phyloP scores from a whole-genome alignment of 345 rosid species.

The Gynandropsis gynandra region DNA sequence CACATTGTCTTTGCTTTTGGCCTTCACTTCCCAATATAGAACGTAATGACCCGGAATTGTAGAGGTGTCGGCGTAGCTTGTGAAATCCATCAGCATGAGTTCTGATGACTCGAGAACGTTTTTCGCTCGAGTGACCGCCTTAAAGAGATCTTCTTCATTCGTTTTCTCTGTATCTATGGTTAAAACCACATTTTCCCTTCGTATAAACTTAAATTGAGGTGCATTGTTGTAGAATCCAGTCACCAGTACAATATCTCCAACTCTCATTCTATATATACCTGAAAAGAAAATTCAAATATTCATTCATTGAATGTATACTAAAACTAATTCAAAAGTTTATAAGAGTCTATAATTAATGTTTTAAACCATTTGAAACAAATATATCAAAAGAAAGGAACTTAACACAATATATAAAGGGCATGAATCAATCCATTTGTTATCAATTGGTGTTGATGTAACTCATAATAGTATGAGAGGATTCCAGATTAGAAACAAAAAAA shows the following conservation, averaged over 20 bases:
- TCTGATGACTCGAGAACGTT: constrained; percentile 45
- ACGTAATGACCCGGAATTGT: constrained; percentile 87
- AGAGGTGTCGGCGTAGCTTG: constrained; percentile 60
- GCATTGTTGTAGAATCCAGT: constrained; percentile 78
- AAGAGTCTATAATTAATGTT: too few species aligned
- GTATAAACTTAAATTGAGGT: constrained; percentile 74
- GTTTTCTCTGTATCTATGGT: constrained; percentile 86
- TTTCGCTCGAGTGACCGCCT: constrained; percentile 56
- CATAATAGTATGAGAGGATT: too few species aligned
- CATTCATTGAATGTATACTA: neutral
- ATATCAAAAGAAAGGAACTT: too few species aligned
- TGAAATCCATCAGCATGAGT: constrained; percentile 56
- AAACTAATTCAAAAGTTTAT: too few species aligned
- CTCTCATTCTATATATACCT: constrained; percentile 79
- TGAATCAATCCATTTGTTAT: too few species aligned
- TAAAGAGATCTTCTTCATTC: constrained; percentile 72
- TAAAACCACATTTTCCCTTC: constrained; percentile 65
- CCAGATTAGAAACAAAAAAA: too few species aligned
- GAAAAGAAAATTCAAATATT: neutral
- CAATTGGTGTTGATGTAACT: too few species aligned
- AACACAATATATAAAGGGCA: too few species aligned
- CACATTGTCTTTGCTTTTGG: constrained; percentile 1
- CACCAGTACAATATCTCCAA: constrained; percentile 77
- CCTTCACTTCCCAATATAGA: constrained; percentile 56
- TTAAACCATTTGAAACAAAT: too few species aligned